Evolutionary conservation across 139 green algal genomes (phyloP), one percentile per base, ranked within the genome.

Genomic region (Chlorella sorokiniana): DNA sequence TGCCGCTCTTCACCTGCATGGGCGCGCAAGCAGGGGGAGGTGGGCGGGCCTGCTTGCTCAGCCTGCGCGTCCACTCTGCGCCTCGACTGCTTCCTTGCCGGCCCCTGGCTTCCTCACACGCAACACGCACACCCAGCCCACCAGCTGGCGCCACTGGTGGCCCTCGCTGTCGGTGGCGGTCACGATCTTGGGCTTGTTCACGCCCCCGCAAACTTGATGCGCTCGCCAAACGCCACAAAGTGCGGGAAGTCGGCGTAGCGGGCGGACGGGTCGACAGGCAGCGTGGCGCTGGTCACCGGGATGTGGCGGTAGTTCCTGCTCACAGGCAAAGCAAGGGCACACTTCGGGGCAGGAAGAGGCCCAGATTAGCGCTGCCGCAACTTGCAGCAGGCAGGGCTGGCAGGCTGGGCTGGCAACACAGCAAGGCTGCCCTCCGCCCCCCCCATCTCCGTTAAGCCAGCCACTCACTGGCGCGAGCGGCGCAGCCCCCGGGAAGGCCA

Each of bases 141-240:
- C 85, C 70, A 95, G 86, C 88, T 96, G 88, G 38, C 71, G 65
- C 79, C 90, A 87, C 9, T 31, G 45, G 38, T 42, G 31, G 4
- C 92, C 92, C 25, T 84, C 69, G 27, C 69, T 89, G 81, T 92
- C 90, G n/a, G 85, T n/a, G 20, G 83, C 82, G 44, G 88, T 56
- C 25, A 97, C 83, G 25, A 93, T 76, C 88, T 98, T 98, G 74
- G 95, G 95, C 59, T 76, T 89, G 81, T 98, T 98, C 75, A 98
- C 91, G 80, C 95, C 95, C 93, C 93, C 20, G 90, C 89, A 76
- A 96, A 90, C 38, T 72, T 76, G 22, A 95, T 87, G 41, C 73
- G 68, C 77, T 79, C 73, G 31, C 84, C 78, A 89, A 96, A 89
- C 69, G 25, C 48, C 16, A 35, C 45, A 75, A 96, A 81, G 69